Base-by-base conservation (phyloP, 2,329 filamentous ascomycete species). In the Xylariaceae sp. region DNA sequence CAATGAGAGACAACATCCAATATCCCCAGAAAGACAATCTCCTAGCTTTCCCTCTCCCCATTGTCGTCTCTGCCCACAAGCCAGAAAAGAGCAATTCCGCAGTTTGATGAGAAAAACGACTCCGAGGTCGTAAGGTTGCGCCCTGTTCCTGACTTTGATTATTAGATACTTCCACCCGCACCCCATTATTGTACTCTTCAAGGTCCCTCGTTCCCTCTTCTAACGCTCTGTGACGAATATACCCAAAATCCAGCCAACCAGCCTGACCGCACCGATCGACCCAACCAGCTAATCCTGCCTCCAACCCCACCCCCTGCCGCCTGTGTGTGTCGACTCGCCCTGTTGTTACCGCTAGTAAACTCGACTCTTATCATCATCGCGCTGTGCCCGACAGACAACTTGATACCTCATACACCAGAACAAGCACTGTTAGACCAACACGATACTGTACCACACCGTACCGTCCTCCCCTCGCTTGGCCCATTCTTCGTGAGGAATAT, bases 301-400 rank as follows among this genome's bases (percentile, higher is more conserved):
- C 14, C 14, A 11, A 31, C 29, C 29, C 29, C 29, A 31, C 29
- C 29, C 29, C 27, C 27, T 29, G 13, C 6, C n/a, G 23, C 23
- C 12, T 26, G 23, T 12, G 7, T 8, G 8, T 26, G 12, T 26
- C 23, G 8, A 8, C 8, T 29, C 27, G 8, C 7, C 27, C 9
- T n/a, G 21, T 11, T 24, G 21, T 11, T 24, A 24, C 21, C 21
- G 21, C 21, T 24, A 29, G 13, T 14, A 12, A 29, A 29, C 27
- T n/a, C 27, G 21, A 7, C 21, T 24, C 6, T 11, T 7, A 24
- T 24, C 21, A 37, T 14, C 32, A 27, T 30, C 32, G 40, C 36
- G 40, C 31, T 28, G 40, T 35, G 35, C 32, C 31, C 40, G 31
- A 38, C 15, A 38, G 27, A n/a, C 24, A 31, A 11, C 18, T 21